Evolutionary conservation across 1,139 yeast species (phyloP).

Genomic region (Saccharomyces hybrid): DNA sequence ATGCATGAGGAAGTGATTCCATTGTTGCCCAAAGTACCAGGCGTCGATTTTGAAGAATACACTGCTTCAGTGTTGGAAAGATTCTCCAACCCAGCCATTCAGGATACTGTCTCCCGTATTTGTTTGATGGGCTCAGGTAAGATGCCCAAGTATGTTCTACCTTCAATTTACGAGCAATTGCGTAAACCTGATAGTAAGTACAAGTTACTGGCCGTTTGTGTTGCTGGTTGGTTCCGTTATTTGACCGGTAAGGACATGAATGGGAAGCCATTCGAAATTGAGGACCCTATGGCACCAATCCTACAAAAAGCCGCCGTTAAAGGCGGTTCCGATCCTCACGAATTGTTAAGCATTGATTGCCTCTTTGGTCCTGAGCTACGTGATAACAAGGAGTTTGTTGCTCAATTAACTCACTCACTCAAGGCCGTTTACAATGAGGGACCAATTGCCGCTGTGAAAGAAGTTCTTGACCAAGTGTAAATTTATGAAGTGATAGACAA

Average conservation of each 20-base stretch:
- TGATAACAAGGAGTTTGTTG: conserved; percentile 29
- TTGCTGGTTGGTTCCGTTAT: conserved; percentile 10
- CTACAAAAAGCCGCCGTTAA: conserved; percentile 6
- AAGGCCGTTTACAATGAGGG: conserved; percentile 21
- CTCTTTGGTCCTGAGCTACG: conserved; percentile 18
- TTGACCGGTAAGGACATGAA: conserved; percentile 10
- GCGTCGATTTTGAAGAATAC: conserved; percentile 7
- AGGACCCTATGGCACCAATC: conserved; percentile 17
- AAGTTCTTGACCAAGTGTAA: conserved; percentile 19
- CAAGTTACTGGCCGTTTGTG: conserved; percentile 2
- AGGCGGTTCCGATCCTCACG: conserved; percentile 12
- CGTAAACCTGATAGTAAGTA: background rate
- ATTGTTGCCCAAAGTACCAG: background rate
- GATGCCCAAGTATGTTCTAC: background rate
- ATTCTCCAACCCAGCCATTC: conserved; percentile 8
- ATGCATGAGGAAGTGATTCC: background rate
- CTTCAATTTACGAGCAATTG: background rate
- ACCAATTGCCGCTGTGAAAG: conserved; percentile 2
- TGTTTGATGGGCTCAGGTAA: conserved; percentile 11
- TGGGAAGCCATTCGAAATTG: conserved; percentile 25
- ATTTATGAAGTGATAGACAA: background rate
- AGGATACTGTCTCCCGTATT: conserved; percentile 8
- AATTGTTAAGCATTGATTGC: conserved; percentile 4
- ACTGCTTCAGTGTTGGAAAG: conserved; percentile 8
- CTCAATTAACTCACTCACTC: conserved; percentile 9